These are phyloP conservation scores for Clitocybe nebularis DNA, from an alignment of 1,284 basidiomycete species.

Conservation along the genomic window DNA sequence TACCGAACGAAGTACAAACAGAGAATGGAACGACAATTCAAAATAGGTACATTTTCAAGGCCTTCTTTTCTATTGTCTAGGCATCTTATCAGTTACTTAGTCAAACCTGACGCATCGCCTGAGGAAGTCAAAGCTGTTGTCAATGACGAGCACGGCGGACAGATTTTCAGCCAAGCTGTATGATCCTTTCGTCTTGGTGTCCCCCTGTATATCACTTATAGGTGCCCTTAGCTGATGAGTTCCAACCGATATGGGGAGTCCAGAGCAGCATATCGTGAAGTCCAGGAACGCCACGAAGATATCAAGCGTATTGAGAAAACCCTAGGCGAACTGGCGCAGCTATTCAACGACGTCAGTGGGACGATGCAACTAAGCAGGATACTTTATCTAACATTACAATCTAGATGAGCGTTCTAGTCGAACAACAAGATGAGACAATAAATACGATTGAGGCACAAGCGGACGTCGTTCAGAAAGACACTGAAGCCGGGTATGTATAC, in stretches of 20 bases:
- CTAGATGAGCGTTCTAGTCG: constrained; percentile 86
- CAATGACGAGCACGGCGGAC: constrained; percentile 78
- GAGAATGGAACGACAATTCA: constrained; percentile 93
- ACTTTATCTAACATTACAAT: constrained; percentile 9
- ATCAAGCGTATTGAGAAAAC: constrained; percentile 94
- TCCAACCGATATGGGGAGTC: constrained; percentile 91
- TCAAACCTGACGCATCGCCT: constrained; percentile 92
- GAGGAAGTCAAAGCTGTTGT: constrained; percentile 89
- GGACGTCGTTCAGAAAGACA: constrained; percentile 70
- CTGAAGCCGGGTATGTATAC: constrained; percentile 72
- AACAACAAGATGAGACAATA: constrained; percentile 89
- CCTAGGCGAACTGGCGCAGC: constrained; percentile 87
- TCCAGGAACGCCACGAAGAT: constrained; percentile 94
- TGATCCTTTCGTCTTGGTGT: constrained; percentile 25
- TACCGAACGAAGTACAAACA: constrained; percentile 93
- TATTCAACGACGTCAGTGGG: constrained; percentile 83
- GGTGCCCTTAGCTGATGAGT: constrained; percentile 77
- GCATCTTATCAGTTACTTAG: constrained; percentile 35
- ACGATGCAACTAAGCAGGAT: neutral
- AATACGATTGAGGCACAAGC: constrained; percentile 77
- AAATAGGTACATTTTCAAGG: constrained; percentile 63
- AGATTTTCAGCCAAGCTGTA: constrained; percentile 95
- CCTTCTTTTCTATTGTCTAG: neutral
- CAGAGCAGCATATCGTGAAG: constrained; percentile 88
- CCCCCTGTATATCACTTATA: no score